phyloP scores from a whole-genome alignment of 805 yeast genomes.

The Saccharomycopsis amapae region DNA sequence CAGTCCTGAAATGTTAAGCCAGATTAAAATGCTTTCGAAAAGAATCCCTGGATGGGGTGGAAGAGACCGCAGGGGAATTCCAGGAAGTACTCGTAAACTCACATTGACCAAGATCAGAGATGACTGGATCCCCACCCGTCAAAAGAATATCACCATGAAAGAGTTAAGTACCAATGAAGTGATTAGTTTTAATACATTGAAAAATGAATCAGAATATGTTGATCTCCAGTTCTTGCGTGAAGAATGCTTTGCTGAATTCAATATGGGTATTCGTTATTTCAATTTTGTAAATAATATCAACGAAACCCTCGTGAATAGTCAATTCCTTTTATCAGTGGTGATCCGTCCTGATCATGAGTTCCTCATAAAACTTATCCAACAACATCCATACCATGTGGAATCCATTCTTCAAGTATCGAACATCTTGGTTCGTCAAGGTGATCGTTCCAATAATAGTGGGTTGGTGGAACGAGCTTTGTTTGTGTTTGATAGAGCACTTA shows the following conservation, averaged over 20 bases:
- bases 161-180: constrained; percentile 30
- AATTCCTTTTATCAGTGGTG: constrained; percentile 58
- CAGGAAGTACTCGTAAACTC: constrained; percentile 65
- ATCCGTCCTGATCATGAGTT: constrained; percentile 76
- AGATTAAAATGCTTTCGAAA: constrained; percentile 44
- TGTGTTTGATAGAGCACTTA: constrained; percentile 70
- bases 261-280: constrained; percentile 49
- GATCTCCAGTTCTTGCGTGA: constrained; percentile 36
- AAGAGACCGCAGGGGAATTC: constrained; percentile 61
- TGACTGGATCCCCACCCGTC: constrained; percentile 70
- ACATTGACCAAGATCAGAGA: constrained; percentile 66
- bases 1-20: constrained; percentile 61
- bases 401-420: constrained; percentile 74
- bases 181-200: constrained; percentile 28
- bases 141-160: constrained; percentile 55
- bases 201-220: constrained; percentile 32
- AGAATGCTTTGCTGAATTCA: constrained; percentile 32
- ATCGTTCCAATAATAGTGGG: constrained; percentile 63
- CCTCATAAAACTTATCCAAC: constrained; percentile 48
- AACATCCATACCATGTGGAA: constrained; percentile 67
- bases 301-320: constrained; percentile 34
- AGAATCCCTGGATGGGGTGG: constrained; percentile 84
- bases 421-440: constrained; percentile 70
- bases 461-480: constrained; percentile 71
- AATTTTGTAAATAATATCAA: constrained; percentile 36